A percentile compares a stretch with the other conserved stretches of the same genome.
Conservation (phyloP, 192 early-diverging fungal genomes). For the Entomortierella lignicola region DNA sequence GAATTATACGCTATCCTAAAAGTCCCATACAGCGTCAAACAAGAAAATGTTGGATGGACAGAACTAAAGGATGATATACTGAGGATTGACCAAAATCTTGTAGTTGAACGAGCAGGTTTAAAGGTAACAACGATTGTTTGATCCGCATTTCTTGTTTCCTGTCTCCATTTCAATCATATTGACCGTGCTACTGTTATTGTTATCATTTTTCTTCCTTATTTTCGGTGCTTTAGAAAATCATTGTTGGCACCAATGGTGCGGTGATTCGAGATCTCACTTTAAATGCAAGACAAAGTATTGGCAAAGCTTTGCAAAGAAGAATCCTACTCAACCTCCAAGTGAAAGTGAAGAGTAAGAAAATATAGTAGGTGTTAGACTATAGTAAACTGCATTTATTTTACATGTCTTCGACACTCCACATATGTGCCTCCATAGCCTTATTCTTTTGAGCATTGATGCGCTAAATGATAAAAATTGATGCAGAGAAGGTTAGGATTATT, state of each 20-base stretch:
- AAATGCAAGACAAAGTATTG: slow-evolving; percentile 49
- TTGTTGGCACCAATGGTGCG: slow-evolving; percentile 60
- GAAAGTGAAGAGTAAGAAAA: slow-evolving; percentile 54
- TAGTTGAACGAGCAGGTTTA: slow-evolving; percentile 59
- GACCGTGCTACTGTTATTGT: too few species aligned
- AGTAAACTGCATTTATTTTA: slow-evolving; percentile 25
- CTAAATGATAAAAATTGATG: slow-evolving; percentile 10
- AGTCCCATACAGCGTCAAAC: slow-evolving; percentile 67
- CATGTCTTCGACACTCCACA: slow-evolving; percentile 74
- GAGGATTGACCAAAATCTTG: slow-evolving; percentile 66
- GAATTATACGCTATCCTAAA: slow-evolving; percentile 65
- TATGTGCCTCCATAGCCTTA: slow-evolving; percentile 61
- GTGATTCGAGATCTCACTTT: slow-evolving; percentile 57
- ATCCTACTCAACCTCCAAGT: slow-evolving; percentile 64
- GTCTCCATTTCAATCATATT: too few species aligned
- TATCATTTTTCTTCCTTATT: background rate
- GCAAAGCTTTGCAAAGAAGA: slow-evolving; percentile 52
- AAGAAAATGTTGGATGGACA: slow-evolving; percentile 69
- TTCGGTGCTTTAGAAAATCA: slow-evolving; percentile 57
- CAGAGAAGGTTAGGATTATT: too few species aligned
- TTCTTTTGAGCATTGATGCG: slow-evolving; percentile 41
- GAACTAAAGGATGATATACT: slow-evolving; percentile 53
- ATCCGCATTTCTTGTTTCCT: background rate
- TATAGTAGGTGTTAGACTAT: background rate
- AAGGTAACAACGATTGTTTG: slow-evolving; percentile 13